Evolutionary conservation across 1,139 yeast species (phyloP).

Genomic region (Kluyveromyces sp.): DNA sequence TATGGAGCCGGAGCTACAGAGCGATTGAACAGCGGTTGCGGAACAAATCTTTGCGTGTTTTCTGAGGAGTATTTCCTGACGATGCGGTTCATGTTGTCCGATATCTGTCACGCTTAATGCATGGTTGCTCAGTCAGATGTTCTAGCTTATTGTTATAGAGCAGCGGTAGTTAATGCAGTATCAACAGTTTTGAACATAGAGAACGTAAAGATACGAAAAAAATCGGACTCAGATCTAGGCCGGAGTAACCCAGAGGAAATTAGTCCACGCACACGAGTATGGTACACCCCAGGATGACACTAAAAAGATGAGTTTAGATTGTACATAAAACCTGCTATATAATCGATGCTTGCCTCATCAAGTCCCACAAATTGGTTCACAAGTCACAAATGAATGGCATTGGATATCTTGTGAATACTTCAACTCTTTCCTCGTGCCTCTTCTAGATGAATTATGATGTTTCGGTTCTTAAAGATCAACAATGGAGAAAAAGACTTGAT

Average conservation of each 20-base stretch:
- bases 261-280: no score
- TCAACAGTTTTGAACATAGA: background rate
- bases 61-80: constrained; percentile 2
- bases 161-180: no score
- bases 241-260: no score
- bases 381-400: no score
- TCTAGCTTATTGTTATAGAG: no score
- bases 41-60: background rate
- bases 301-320: constrained; percentile 4
- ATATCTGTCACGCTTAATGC: background rate
- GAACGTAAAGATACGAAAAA: background rate
- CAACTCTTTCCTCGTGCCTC: no score
- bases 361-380: background rate
- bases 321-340: constrained; percentile 3
- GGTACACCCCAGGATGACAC: background rate
- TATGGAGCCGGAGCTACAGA: constrained; percentile 7
- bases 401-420: no score
- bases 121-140: background rate
- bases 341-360: background rate
- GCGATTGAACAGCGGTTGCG: constrained; percentile 3
- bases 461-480: no score
- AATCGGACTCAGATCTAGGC: background rate
- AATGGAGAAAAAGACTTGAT: background rate
- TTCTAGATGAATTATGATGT: no score
- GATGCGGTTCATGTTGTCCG: background rate